Evolutionary conservation across 1,139 yeast species (phyloP), one percentile per base, ranked within the genome.

Genomic region (Geotrichum carabidarum): DNA sequence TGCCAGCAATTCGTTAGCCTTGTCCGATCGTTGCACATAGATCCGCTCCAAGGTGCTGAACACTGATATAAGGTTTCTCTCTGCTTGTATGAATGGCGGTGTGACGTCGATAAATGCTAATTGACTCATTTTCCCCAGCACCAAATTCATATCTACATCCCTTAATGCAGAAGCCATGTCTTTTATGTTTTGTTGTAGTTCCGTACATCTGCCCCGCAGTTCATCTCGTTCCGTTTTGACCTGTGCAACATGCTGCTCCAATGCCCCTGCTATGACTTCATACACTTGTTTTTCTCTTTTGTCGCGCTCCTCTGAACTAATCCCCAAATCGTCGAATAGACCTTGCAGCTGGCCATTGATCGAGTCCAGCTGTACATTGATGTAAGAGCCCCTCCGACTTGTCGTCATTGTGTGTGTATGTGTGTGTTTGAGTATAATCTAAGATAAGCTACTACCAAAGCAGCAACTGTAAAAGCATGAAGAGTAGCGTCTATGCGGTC

Each of bases 291-390:
- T 61, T 54, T 68, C 71, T n/a, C 73, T 58, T 2, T 56, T 51
- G 22, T 61, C 61, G n/a, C 69, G 61, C 36, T 68, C 69, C 5
- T 59, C 55, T 4, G 60, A 55, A 4, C 61, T 45, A 7, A 71
- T 58, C 5, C 74, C 74, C 18, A 70, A 58, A 37, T 70, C 74
- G 56, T 69, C 73, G 51, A 66, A 69, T 22, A 70, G 60, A 15
- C 50, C 57, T 51, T 68, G 68, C n/a, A 70, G 62, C 48, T 59
- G 62, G n/a, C 44, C 46, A 37, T 63, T 63, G 32, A 68, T 65
- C 17, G 68, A 57, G 17, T 60, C 63, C 22, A 69, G 60, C 57
- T 69, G 72, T 18, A 66, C 57, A 42, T 62, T 58, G 17, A 67
- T 65, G 48, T 65, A 66, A 8, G 70, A 66, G 40, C 63, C 65